These are phyloP conservation scores for Cadophora gregata DNA, from an alignment of 2,329 filamentous ascomycete genomes.

Conservation along the genomic window DNA sequence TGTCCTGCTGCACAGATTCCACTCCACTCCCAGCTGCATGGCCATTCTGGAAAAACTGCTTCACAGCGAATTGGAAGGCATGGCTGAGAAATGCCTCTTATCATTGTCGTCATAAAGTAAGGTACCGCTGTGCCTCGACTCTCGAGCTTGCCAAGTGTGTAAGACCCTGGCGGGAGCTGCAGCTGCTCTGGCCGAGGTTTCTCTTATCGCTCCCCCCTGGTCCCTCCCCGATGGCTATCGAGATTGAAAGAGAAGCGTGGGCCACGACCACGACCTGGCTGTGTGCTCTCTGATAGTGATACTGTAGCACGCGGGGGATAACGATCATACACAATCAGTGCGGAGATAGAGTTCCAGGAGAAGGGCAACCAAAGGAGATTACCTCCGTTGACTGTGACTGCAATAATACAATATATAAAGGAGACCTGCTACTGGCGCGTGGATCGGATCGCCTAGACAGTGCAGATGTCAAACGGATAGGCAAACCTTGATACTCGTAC, in stretches of 20 bases:
- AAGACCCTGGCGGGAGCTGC: conserved; percentile 8
- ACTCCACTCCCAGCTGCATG: conserved; percentile 7
- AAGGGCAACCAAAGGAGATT: conserved; percentile 7
- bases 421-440: not conserved
- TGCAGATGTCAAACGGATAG: not conserved
- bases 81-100: conserved; percentile 9
- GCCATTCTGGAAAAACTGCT: conserved; percentile 8
- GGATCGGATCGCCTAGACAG: not conserved
- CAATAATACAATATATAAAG: not conserved
- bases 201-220: conserved; percentile 14
- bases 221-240: conserved; percentile 1
- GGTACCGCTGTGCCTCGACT: conserved; percentile 1
- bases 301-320: conserved; percentile 17
- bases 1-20: conserved; percentile 9
- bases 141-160: conserved; percentile 13
- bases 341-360: conserved; percentile 18
- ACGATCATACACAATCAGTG: conserved; percentile 9
- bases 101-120: conserved; percentile 21
- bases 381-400: not conserved
- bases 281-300: not conserved
- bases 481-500: not conserved
- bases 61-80: conserved; percentile 17
- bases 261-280: conserved; percentile 12
- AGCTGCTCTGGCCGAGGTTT: conserved; percentile 9
- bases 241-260: conserved; percentile 9